Conservation (phyloP, 495 filamentous ascomycete species). For the Neurospora tetrasperma region DNA sequence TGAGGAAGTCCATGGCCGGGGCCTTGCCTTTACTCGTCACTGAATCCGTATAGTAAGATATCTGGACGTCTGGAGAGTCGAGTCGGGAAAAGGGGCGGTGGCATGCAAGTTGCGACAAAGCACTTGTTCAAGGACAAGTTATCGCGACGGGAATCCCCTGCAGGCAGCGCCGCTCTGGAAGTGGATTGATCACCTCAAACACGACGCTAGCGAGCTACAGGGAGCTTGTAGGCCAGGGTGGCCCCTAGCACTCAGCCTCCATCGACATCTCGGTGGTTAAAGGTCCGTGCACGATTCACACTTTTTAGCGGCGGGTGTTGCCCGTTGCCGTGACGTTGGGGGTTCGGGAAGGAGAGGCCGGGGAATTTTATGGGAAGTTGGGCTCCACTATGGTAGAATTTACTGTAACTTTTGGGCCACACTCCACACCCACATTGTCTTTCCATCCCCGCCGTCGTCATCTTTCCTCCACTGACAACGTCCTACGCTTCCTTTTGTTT, state of each 20-base stretch:
- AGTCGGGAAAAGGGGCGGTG: not conserved
- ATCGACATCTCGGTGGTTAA: not conserved
- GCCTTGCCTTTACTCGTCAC: not conserved
- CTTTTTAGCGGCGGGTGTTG: not conserved
- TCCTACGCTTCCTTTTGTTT: not conserved
- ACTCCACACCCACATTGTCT: not conserved
- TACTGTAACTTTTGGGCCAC: not conserved
- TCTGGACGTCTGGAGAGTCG: not conserved
- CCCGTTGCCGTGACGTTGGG: not conserved
- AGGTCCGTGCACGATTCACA: not conserved
- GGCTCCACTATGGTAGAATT: not conserved
- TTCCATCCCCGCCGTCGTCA: not conserved
- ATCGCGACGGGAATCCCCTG: not conserved
- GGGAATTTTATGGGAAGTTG: not conserved
- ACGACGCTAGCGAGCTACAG: not conserved
- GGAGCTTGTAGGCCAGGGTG: not conserved
- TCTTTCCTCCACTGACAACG: not conserved
- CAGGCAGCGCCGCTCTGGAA: not conserved
- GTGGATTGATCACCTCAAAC: not conserved
- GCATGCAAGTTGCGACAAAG: not conserved
- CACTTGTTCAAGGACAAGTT: not conserved
- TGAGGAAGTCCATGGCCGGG: slow-evolving; percentile 80
- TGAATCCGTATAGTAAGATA: not conserved
- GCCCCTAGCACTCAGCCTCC: not conserved
- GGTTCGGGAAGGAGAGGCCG: not conserved